These are phyloP conservation scores for Amoebophrya sp. DNA, from an alignment of 169 alveolate species.

Conservation along the genomic window DNA sequence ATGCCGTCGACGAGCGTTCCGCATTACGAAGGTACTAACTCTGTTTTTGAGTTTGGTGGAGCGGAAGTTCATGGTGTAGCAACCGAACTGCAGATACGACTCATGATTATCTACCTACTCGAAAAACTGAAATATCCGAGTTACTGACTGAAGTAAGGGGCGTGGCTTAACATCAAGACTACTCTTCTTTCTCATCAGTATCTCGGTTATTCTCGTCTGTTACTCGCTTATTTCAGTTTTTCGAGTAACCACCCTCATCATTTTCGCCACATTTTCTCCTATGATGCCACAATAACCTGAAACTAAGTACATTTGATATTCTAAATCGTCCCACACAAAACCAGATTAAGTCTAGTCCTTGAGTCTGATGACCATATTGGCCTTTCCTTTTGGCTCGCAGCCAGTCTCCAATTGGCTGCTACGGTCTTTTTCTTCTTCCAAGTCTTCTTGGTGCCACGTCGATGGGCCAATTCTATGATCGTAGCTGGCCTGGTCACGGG, in stretches of 20 bases:
- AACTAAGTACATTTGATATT: not conserved
- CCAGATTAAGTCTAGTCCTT: not conserved
- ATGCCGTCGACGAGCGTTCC: not conserved
- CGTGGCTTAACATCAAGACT: too few species aligned
- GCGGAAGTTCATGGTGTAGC: too few species aligned
- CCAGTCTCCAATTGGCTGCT: not conserved
- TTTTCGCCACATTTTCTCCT: too few species aligned
- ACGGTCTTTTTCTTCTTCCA: constrained; percentile 7
- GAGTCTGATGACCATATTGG: not conserved
- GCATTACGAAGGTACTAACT: not conserved
- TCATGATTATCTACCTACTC: not conserved
- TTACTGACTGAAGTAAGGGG: too few species aligned
- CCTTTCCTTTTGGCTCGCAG: not conserved
- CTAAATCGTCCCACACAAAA: too few species aligned
- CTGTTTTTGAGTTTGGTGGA: too few species aligned
- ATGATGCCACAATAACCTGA: too few species aligned
- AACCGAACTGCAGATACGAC: not conserved
- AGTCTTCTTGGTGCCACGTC: not conserved
- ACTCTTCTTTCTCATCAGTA: too few species aligned
- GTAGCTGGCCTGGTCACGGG: constrained; percentile 23
- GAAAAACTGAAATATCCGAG: too few species aligned
- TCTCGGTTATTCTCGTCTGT: too few species aligned
- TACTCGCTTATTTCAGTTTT: too few species aligned
- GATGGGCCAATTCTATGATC: not conserved
- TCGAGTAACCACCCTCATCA: too few species aligned